Base-by-base conservation (phyloP, 140 eudicot genomes). In the Senecio squalidus region DNA sequence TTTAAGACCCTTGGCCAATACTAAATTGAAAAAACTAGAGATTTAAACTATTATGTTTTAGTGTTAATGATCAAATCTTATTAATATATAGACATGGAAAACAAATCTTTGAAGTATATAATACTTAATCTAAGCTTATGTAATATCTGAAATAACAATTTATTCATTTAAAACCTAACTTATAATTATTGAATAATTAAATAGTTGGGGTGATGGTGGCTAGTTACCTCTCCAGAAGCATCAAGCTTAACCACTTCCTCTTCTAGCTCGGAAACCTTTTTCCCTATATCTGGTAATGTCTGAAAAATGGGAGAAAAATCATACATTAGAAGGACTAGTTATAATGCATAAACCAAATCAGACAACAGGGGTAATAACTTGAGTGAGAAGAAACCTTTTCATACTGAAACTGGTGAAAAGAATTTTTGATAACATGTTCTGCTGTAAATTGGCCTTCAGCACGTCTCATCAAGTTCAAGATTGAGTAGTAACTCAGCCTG, bases 401-500 rank as follows among this genome's bases (percentile, higher is more conserved):
- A 31, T 87, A 76, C 64, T 92, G 98, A 76, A 92, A 87, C 60
- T 92, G 98, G 67, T 87, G 96, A 67, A 92, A 92, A 52, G 96
- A 92, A 58, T 92, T 70, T 70, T 63, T 77, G 65, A 92, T 92
- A 62, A 87, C 96, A 87, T 92, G 98, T 58, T 87, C 98, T 38
- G 98, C 98, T 33, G 96, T 87, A 60, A 92, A 92, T 59, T 92
- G 98, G 16, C 98, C 96, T 64, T 82, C 92, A 11, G 96, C 95
- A 27, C 95, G 98, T 73, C 98, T 84, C 98, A 92, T 84, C 51
- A 92, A 74, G 68, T 92, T 92, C 75, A 92, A 74, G 17, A 92
- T 92, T 46, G 96, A 83, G 80, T 92, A 87, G 82, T 87, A 92
- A 70, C 98, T 92, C 60, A 92, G 70, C 78, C 98, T 75, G 70